Evolutionary conservation across 345 rosid species (phyloP).

Genomic region (Moricandia arvensis): DNA sequence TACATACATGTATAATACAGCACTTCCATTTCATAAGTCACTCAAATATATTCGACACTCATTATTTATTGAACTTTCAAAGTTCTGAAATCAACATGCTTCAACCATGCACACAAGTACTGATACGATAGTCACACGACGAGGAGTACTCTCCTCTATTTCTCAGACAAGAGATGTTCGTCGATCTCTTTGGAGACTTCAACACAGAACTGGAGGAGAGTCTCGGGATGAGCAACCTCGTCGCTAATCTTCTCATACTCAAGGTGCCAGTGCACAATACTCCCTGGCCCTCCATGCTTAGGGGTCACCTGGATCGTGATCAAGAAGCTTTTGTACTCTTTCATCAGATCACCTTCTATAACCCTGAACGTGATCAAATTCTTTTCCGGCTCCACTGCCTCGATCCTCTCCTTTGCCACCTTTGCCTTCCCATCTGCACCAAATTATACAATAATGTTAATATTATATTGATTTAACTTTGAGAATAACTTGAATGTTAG

Average conservation of each 20-base stretch:
- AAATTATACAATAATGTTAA: background rate
- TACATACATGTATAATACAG: background rate
- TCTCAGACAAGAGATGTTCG: slow-evolving; percentile 25
- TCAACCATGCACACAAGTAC: background rate
- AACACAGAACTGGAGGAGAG: slow-evolving; percentile 6
- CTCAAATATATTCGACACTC: background rate
- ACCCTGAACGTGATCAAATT: slow-evolving; percentile 10
- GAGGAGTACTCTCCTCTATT: slow-evolving; percentile 7
- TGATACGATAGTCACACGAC: background rate
- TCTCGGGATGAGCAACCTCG: slow-evolving; percentile 4
- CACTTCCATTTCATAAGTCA: background rate
- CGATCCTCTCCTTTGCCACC: slow-evolving; percentile 10
- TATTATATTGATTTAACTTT: background rate
- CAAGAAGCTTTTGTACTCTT: background rate
- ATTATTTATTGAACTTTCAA: background rate
- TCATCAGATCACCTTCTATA: background rate
- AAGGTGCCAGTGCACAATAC: slow-evolving; percentile 37
- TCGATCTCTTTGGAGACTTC: slow-evolving; percentile 33
- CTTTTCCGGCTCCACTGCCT: slow-evolving; percentile 17
- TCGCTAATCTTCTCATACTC: slow-evolving; percentile 37
- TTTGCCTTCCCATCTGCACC: slow-evolving; percentile 22
- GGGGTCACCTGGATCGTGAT: slow-evolving; percentile 27
- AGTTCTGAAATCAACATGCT: background rate
- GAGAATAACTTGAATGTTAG: background rate
- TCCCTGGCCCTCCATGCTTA: slow-evolving; percentile 16